Evolutionary conservation across 2,329 filamentous ascomycete genomes (phyloP).

Genomic region (Ascochyta pisi): DNA sequence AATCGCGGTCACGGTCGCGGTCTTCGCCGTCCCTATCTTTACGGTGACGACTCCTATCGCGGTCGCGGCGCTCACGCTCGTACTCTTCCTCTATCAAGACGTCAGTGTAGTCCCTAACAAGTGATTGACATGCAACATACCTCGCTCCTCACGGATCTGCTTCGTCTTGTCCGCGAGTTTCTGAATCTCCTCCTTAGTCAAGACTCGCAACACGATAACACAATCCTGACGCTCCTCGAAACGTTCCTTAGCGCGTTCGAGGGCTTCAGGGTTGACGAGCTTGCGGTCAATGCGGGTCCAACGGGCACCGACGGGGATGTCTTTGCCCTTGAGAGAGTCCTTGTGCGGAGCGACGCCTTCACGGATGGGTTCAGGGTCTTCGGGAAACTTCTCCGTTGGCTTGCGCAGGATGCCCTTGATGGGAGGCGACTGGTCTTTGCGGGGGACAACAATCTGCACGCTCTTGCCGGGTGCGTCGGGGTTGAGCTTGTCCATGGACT

Average conservation of each 20-base stretch:
- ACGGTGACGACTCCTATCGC: constrained; percentile 36
- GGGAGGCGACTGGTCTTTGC: constrained; percentile 69
- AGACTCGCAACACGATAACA: constrained; percentile 87
- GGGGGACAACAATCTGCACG: constrained; percentile 73
- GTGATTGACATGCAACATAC: constrained; percentile 16
- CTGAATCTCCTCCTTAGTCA: constrained; percentile 89
- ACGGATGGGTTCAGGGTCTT: constrained; percentile 80
- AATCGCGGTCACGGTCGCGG: constrained; percentile 24
- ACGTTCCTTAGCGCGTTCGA: constrained; percentile 85
- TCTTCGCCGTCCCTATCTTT: constrained; percentile 42
- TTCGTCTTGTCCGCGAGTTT: constrained; percentile 82
- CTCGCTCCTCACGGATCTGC: constrained; percentile 68
- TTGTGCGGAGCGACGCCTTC: constrained; percentile 95
- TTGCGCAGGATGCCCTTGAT: constrained; percentile 82
- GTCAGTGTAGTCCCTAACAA: constrained; percentile 15
- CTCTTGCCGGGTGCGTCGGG: constrained; percentile 38
- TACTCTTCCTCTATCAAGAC: constrained; percentile 40
- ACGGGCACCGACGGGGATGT: constrained; percentile 75
- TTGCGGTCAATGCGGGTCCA: constrained; percentile 94
- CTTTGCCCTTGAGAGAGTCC: constrained; percentile 74
- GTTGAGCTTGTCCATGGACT: constrained; percentile 31
- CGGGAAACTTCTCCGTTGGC: constrained; percentile 83
- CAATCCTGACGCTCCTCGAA: constrained; percentile 93
- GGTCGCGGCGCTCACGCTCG: constrained; percentile 39
- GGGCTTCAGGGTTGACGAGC: constrained; percentile 86